Base-by-base conservation (phyloP, 306 rosid genomes). In the Abrus precatorius region DNA sequence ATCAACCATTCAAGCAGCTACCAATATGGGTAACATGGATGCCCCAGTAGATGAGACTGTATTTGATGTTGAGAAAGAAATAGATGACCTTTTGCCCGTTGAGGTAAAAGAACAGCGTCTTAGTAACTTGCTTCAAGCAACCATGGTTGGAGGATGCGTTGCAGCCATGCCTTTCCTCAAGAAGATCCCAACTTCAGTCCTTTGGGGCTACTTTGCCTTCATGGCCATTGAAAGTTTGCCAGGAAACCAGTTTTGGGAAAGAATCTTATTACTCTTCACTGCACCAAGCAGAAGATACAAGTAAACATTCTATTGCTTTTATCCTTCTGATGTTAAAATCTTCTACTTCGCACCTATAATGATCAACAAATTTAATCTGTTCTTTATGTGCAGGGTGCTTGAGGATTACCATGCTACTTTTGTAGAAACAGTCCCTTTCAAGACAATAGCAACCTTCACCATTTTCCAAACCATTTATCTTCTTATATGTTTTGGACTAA, bases 141-240 rank as follows among this genome's bases (percentile, higher is more conserved):
- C 45, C 62, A 86, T 96, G 98, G 98, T 93, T 3, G 99, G 93
- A 80, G 98, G 88, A 67, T 96, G 99, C 55, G 92, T 96, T 64
- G 97, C 99, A 40, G 99, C 99, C 83, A 96, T 96, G 99, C 99
- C 99, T 27, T 2, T 96, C 71, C 89, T 96, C 45, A 96, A 96
- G 85, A 93, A 13, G 88, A 96, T 96, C 14, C 99, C 99, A 12
- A 96, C 99, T 38, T 92, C 99, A n/a, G 98, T 96, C 76, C 97
- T 96, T 3, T 96, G 99, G 99, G 99, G 99, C 40, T 96, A 96
- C 85, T 96, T 96, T 56, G 99, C 99, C 49, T 96, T 88, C 87
- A 96, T 96, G 99, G 99, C 99, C 2, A 96, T 96, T 47, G 99
- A 96, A 83, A 96, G 97, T 85, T 87, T 96, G 78, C 99, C 99